These are phyloP conservation scores for Naganishia sp. DNA, from an alignment of 1,284 basidiomycete genomes.

Conservation along the genomic window DNA sequence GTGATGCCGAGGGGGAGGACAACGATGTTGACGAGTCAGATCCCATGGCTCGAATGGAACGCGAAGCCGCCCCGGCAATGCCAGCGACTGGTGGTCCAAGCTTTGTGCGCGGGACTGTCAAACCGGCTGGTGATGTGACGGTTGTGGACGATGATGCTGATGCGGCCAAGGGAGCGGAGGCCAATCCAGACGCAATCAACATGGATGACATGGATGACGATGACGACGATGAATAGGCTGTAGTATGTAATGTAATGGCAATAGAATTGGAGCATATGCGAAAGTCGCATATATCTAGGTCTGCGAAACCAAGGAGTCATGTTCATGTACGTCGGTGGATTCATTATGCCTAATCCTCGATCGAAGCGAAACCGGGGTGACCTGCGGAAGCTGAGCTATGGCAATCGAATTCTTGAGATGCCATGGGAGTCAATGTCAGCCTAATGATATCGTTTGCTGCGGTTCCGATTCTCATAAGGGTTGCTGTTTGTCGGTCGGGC, in stretches of 20 bases:
- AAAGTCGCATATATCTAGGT: no score
- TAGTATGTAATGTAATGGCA: not conserved
- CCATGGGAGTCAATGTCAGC: no score
- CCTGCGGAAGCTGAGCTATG: no score
- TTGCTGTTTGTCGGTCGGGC: no score
- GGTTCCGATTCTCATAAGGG: no score
- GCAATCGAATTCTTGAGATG: no score
- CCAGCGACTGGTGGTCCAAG: slow-evolving; percentile 59
- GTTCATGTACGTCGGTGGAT: no score
- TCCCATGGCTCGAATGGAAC: slow-evolving; percentile 60
- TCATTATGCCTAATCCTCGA: no score
- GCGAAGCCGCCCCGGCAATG: slow-evolving; percentile 64
- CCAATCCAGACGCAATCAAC: slow-evolving; percentile 53
- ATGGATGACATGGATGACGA: slow-evolving; percentile 48
- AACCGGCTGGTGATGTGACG: slow-evolving; percentile 42
- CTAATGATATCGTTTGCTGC: no score
- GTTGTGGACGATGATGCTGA: slow-evolving; percentile 38
- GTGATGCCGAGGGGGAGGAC: slow-evolving; percentile 43
- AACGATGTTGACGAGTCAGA: slow-evolving; percentile 57
- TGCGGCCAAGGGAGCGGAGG: slow-evolving; percentile 36
- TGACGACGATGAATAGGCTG: slow-evolving; percentile 29
- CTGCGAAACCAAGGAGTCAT: not conserved
- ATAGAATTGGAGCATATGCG: not conserved
- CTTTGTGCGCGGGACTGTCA: slow-evolving; percentile 65
- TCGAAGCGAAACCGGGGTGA: no score